Evolutionary conservation across 306 rosid species (phyloP).

Genomic region (Cucumis melo): DNA sequence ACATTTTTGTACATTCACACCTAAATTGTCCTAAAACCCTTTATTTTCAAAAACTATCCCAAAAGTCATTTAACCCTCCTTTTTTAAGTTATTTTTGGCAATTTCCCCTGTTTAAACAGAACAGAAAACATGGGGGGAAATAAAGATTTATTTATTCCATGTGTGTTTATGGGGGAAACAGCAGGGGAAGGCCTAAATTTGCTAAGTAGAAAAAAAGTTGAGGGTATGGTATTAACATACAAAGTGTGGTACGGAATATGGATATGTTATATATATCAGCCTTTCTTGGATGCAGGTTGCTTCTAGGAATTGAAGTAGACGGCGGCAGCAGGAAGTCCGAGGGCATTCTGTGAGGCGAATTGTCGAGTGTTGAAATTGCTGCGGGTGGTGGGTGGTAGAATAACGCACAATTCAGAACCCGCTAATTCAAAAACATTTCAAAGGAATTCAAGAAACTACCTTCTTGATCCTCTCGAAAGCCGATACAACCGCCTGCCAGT

Average conservation of each 20-base stretch:
- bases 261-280: neutral
- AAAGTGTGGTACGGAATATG: neutral
- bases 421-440: neutral
- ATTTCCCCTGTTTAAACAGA: neutral
- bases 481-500: constrained; percentile 80
- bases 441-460: constrained; percentile 26
- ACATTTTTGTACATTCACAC: no score
- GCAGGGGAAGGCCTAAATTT: neutral
- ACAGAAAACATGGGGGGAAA: neutral
- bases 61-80: no score
- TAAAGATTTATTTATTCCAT: neutral
- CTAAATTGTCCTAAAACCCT: no score
- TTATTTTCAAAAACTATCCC: no score
- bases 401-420: no score
- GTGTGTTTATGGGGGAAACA: neutral
- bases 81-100: no score
- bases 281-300: constrained; percentile 14
- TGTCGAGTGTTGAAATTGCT: constrained; percentile 24
- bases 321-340: constrained; percentile 31
- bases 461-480: constrained; percentile 60
- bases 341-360: constrained; percentile 16
- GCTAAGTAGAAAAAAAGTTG: no score
- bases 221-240: no score
- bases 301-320: constrained; percentile 29
- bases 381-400: neutral